A percentile compares a stretch with the other conserved stretches of the same genome.
phyloP scores from a whole-genome alignment of 2,329 filamentous ascomycete genomes.

The Trichoderma hamatum region DNA sequence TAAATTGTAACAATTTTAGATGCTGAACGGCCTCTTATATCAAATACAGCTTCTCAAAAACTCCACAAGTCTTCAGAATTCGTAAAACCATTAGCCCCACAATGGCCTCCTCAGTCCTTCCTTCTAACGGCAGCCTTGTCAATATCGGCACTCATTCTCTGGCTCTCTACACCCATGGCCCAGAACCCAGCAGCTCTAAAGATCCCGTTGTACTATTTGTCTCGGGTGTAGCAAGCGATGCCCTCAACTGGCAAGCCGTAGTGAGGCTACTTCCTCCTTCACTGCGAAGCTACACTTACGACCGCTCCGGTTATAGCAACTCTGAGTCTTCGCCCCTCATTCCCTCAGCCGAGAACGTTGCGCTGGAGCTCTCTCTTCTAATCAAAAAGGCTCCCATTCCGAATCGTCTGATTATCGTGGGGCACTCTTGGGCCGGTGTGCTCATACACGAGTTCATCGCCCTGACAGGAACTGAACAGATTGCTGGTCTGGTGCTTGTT shows the following conservation, averaged over 20 bases:
- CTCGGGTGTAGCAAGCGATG: slow-evolving; percentile 11
- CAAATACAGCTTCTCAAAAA: background rate
- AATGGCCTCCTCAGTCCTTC: background rate
- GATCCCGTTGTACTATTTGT: background rate
- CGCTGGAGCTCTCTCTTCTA: background rate
- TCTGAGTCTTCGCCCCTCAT: slow-evolving; percentile 1
- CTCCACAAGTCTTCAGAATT: background rate
- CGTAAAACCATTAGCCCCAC: background rate
- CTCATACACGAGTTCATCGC: slow-evolving; percentile 7
- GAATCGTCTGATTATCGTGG: slow-evolving; percentile 5
- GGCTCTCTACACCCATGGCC: background rate
- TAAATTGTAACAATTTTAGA: background rate
- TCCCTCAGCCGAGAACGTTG: slow-evolving; percentile 9
- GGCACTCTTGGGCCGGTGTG: slow-evolving; percentile 2
- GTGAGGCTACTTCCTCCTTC: background rate
- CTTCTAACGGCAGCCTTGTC: background rate
- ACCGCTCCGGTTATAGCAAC: background rate
- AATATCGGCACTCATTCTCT: background rate
- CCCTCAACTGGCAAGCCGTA: slow-evolving; percentile 14
- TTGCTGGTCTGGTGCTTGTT: slow-evolving; percentile 11
- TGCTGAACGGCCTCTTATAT: background rate
- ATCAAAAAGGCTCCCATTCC: background rate
- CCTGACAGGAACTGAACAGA: background rate
- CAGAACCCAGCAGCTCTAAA: background rate
- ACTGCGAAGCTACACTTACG: slow-evolving; percentile 1